phyloP scores from a whole-genome alignment of 1,284 basidiomycete species.

The Microbotryomycetes sp. region DNA sequence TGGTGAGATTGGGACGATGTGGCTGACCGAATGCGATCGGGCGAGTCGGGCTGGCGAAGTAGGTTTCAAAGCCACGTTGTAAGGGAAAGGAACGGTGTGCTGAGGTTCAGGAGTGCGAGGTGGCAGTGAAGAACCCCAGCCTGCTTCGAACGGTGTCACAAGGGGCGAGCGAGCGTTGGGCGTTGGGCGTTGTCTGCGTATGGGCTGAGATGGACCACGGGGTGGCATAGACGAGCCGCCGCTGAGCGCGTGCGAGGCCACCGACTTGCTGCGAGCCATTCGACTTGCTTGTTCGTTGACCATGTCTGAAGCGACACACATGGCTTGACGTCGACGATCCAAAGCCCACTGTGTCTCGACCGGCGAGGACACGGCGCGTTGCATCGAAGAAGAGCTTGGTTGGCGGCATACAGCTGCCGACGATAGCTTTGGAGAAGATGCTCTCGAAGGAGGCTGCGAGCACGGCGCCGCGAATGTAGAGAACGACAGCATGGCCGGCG shows the following conservation, averaged over 20 bases:
- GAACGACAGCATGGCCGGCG: constrained; percentile 1
- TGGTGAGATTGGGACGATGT: constrained; percentile 6
- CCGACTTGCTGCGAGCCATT: constrained; percentile 20
- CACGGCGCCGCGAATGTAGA: constrained; percentile 2
- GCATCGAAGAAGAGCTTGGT: constrained; percentile 2
- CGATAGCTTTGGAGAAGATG: background rate
- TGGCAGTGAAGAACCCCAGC: constrained; percentile 20
- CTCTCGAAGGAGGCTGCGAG: constrained; percentile 10
- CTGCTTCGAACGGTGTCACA: constrained; percentile 10
- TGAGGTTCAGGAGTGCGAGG: background rate
- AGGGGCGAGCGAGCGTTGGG: constrained; percentile 10
- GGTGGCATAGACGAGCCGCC: background rate
- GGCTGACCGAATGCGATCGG: constrained; percentile 22
- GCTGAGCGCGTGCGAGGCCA: constrained; percentile 3
- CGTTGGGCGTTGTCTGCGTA: background rate
- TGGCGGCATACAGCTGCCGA: background rate
- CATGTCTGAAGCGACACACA: constrained; percentile 7
- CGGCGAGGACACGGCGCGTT: constrained; percentile 23
- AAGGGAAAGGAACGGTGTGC: constrained; percentile 11
- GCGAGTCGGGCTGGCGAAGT: constrained; percentile 13
- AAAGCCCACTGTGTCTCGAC: constrained; percentile 26
- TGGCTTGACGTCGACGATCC: constrained; percentile 14
- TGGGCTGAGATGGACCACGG: background rate
- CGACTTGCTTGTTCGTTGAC: constrained; percentile 20
- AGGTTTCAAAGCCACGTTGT: constrained; percentile 15